These are phyloP conservation scores for Lactarius akahatsu DNA, from an alignment of 768 basidiomycete species.

Conservation along the genomic window DNA sequence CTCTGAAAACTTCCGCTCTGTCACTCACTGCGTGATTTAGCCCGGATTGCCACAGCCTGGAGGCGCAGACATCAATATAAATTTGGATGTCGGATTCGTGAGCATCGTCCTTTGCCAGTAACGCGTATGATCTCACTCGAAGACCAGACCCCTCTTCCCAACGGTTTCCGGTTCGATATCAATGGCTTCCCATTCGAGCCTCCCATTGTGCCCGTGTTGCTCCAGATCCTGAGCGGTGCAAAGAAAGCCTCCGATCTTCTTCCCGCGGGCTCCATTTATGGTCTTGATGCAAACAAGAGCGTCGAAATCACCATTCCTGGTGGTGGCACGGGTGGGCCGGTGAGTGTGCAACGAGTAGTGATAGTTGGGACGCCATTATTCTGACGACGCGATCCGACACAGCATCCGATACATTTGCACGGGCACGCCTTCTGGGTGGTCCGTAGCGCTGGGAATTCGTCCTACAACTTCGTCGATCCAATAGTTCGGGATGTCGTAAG, in stretches of 20 bases:
- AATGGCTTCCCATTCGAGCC: conserved; percentile 40
- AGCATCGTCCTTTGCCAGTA: background rate
- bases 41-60: conserved; percentile 31
- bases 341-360: conserved; percentile 4
- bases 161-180: conserved; percentile 39
- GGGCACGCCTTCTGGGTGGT: conserved; percentile 22
- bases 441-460: conserved; percentile 18
- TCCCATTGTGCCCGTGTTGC: conserved; percentile 51
- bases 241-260: conserved; percentile 49
- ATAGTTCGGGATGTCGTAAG: conserved; percentile 30
- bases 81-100: conserved; percentile 27
- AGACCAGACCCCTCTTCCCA: conserved; percentile 9
- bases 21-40: conserved; percentile 10
- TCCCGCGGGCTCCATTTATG: conserved; percentile 48
- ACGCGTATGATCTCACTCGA: background rate
- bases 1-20: background rate
- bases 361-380: background rate
- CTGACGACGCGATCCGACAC: background rate
- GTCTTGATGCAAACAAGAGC: conserved; percentile 45
- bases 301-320: conserved; percentile 52
- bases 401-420: conserved; percentile 28
- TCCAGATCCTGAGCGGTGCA: conserved; percentile 59
- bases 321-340: conserved; percentile 38
- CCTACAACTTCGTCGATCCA: conserved; percentile 29
- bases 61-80: conserved; percentile 31